Base-by-base conservation (phyloP, 352 stramenopile species). In the Pythium plurisporium region DNA sequence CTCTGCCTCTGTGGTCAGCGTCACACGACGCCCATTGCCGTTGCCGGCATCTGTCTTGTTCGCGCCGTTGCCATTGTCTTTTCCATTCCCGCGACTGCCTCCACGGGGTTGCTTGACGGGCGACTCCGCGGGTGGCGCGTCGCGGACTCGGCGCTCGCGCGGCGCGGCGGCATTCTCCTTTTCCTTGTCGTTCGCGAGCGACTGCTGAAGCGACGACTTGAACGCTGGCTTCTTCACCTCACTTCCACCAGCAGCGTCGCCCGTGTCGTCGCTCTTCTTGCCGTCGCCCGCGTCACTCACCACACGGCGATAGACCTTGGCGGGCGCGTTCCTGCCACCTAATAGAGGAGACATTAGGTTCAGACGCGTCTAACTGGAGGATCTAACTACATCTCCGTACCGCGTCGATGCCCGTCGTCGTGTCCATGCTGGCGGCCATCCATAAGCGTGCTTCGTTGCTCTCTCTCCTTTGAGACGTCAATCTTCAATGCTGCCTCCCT, bases 191-290 rank as follows among this genome's bases (percentile, higher is more conserved):
- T 20, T 62, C 25, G 30, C 50, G 20, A 82, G 33, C 17, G 77
- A 71, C 22, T 72, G 50, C 53, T 72, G 69, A 30, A 88, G 33
- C 6, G 82, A 89, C 20, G 82, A 89, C 47, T 57, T 62, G 38
- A 87, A 89, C 14, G 55, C 52, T 5, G 50, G 55, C 45, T 19
- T 17, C 42, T 56, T 55, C 12, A 43, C 38, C 41, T 38, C 34
- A 10, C 41, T n/a, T n/a, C n/a, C n/a, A n/a, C n/a, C n/a, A n/a
- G n/a, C n/a, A n/a, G n/a, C 41, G 15, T 31, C 43, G 8, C 26
- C 33, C 48, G 29, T 15, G 51, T 49, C 27, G 3, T 40, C 26
- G 22, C 11, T 58, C 26, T n/a, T n/a, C 8, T 26, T 47, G 17
- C 15, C 62, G 30, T 75, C 61, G 5, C 66, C 43, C 36, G 69